Conservation (phyloP, 176 grass and related monocot genomes). For the Puccinellia tenuiflora region DNA sequence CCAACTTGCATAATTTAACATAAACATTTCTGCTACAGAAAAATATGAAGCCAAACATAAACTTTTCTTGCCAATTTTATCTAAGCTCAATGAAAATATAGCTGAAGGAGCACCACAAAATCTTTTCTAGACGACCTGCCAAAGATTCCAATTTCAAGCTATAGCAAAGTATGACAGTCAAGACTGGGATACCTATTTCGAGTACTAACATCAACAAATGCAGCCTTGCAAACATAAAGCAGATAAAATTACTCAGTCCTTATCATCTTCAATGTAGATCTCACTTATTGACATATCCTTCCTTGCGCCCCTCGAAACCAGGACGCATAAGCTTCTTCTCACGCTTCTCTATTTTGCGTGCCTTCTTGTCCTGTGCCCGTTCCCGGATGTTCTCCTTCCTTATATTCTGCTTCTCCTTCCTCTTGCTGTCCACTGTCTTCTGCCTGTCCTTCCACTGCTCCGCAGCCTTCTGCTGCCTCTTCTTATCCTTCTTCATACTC, state of each 20-base stretch:
- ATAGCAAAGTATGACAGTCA: neutral
- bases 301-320: constrained; percentile 83
- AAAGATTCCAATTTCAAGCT: constrained; percentile 2
- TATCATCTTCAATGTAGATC: neutral
- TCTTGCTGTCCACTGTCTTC: constrained; percentile 39
- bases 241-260: neutral
- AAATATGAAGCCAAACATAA: neutral
- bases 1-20: neutral
- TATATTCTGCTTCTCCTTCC: constrained; percentile 54
- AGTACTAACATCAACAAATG: constrained; percentile 10
- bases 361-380: constrained; percentile 73
- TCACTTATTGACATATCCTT: constrained; percentile 77
- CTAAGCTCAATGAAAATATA: constrained; percentile 1
- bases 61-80: neutral
- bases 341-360: constrained; percentile 79
- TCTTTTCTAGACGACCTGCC: neutral
- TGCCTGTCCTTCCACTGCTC: constrained; percentile 68
- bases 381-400: constrained; percentile 64
- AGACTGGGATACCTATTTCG: constrained; percentile 7
- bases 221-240: neutral
- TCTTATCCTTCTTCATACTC: constrained; percentile 83
- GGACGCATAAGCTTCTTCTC: constrained; percentile 93
- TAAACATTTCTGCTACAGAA: neutral
- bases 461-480: constrained; percentile 49
- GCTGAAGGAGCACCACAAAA: neutral